Percentiles rank a stretch among this genome's conserved stretches.
Conservation (phyloP, 108 stramenopile genomes). For the Skeletonema menzelii region DNA sequence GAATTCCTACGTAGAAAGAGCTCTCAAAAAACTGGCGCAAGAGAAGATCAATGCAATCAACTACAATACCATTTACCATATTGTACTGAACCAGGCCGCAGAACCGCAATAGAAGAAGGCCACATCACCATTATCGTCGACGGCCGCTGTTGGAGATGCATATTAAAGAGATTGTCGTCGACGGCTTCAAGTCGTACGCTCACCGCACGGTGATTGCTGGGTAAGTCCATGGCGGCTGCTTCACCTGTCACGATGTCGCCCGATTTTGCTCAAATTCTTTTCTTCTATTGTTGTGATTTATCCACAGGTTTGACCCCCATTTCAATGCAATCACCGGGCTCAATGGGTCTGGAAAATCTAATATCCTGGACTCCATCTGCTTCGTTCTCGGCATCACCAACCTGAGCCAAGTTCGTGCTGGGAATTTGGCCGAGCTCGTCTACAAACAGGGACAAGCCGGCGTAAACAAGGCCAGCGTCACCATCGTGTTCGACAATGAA, state of each 20-base stretch:
- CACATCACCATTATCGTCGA: background rate
- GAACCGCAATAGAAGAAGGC: background rate
- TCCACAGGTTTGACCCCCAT: constrained; percentile 93
- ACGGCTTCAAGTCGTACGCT: constrained; percentile 99
- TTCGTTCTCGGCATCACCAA: constrained; percentile 99
- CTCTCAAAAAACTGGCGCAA: no score
- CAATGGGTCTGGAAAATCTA: constrained; percentile 98
- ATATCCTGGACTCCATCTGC: constrained; percentile 98
- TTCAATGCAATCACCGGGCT: constrained; percentile 99
- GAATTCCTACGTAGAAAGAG: no score
- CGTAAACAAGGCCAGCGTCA: constrained; percentile 97
- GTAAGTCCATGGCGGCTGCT: constrained; percentile 45
- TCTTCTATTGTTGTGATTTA: background rate
- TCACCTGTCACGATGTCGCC: background rate
- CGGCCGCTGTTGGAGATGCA: constrained; percentile 67
- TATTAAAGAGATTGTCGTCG: constrained; percentile 96
- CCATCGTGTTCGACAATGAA: constrained; percentile 94
- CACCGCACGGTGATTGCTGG: constrained; percentile 95
- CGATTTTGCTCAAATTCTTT: background rate
- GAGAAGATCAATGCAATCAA: background rate
- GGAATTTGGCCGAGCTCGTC: constrained; percentile 96
- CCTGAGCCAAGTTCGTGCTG: constrained; percentile 95
- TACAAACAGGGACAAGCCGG: constrained; percentile 99
- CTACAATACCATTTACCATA: no score
- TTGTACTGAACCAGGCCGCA: background rate